Evolutionary conservation across 2,329 filamentous ascomycete species (phyloP), one percentile per base, ranked within the genome.

Genomic region (Moelleriella libera): DNA sequence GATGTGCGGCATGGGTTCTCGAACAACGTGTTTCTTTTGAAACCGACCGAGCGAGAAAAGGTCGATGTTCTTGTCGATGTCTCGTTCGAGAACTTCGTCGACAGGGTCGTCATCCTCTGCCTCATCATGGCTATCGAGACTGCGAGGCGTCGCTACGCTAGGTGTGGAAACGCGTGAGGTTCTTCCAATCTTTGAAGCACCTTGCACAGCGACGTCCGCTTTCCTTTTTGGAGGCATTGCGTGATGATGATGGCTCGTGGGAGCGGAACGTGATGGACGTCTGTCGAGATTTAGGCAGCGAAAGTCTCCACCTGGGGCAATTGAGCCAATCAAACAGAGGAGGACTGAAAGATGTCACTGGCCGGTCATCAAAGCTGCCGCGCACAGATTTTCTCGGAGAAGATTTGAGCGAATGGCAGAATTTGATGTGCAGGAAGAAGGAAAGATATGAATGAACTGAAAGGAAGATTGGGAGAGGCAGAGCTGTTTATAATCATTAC

Each of bases 211-310:
- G 60, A 60, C 56, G 50, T 61, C 58, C 51, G 82, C 82, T 68
- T 87, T 87, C 60, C 83, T 75, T 68, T 88, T 88, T 14, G 74
- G 70, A 52, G 83, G 76, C 83, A 88, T 87, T 12, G 34, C 12
- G 34, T 12, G 34, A 12, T 9, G 34, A 37, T 4, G 8, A 9
- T 37, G 34, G 34, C 34, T 8, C 34, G 21, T 21, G 21, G 21
- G 3, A 3, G 21, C 3, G 21, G 21, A 3, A 21, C 21, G 21
- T 21, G 3, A 21, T 3, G 21, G 21, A 21, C 21, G 21, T 21
- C 2, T 21, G 2, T 2, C 21, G 3, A 21, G 21, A 21, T 21
- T 21, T 21, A 21, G 21, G 21, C 21, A 21, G 21, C 21, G 21
- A 21, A 21, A 21, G 21, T 21, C 21, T 21, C 21, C 21, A 21